phyloP scores from a whole-genome alignment of 495 filamentous ascomycete species.

The Penicillium coprophilum region DNA sequence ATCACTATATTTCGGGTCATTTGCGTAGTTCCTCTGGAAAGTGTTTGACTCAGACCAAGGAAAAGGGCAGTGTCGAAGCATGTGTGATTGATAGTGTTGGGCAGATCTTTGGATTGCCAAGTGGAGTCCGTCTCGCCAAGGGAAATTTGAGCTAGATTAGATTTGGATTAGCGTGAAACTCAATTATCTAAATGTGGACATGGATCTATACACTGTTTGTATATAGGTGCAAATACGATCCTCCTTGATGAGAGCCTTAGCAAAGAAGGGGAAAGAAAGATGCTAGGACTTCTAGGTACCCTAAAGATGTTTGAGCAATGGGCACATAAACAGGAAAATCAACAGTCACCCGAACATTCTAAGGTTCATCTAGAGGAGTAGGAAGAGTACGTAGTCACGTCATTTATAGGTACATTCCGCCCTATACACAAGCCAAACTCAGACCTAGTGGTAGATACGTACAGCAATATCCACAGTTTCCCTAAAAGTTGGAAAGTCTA shows the following conservation, averaged over 20 bases:
- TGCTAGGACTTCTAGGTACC: too few relatives aligned
- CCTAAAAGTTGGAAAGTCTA: slow-evolving; percentile 18
- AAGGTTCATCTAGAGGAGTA: too few relatives aligned
- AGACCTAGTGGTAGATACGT: not conserved
- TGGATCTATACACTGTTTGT: too few relatives aligned
- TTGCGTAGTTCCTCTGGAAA: slow-evolving; percentile 20
- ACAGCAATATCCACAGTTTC: slow-evolving; percentile 5
- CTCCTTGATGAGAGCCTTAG: too few relatives aligned
- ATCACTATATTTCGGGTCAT: slow-evolving; percentile 30
- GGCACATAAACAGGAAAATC: too few relatives aligned
- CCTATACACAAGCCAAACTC: not conserved
- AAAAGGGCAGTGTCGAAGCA: slow-evolving; percentile 2
- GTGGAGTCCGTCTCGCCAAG: slow-evolving; percentile 25
- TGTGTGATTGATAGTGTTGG: slow-evolving; percentile 24
- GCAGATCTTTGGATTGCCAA: slow-evolving; percentile 37
- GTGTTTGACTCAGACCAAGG: slow-evolving; percentile 27
- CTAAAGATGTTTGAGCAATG: too few relatives aligned
- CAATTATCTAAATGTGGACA: not conserved
- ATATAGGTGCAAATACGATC: too few relatives aligned
- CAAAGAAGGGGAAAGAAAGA: too few relatives aligned
- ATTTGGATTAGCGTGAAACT: not conserved
- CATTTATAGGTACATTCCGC: not conserved
- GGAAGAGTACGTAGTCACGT: too few relatives aligned
- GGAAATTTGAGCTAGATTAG: not conserved
- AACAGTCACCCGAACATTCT: too few relatives aligned